A percentile compares a stretch with the other conserved stretches of the same genome.
phyloP scores from a whole-genome alignment of 2,329 filamentous ascomycete genomes.

The Corinectria fuckeliana region DNA sequence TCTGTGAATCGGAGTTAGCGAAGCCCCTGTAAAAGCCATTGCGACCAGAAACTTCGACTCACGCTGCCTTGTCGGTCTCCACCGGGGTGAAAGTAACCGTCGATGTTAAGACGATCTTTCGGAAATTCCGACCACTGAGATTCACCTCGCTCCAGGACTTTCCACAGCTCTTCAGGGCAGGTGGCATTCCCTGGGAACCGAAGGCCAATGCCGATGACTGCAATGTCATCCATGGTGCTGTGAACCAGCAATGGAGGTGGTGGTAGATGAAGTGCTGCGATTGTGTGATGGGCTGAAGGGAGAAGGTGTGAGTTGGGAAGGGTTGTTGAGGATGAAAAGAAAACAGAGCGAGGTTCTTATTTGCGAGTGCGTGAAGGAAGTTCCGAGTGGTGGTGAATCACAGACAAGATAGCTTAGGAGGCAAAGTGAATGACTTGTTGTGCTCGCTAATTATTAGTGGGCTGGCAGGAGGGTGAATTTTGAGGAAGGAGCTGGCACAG shows the following conservation, averaged over 20 bases:
- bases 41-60: conserved; percentile 27
- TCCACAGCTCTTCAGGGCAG: conserved; percentile 54
- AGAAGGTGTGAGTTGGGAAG: not conserved
- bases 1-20: conserved; percentile 39
- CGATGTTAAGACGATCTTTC: conserved; percentile 55
- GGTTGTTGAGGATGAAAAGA: not conserved
- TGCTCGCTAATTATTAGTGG: no score
- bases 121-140: conserved; percentile 59
- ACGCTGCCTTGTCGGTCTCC: conserved; percentile 57
- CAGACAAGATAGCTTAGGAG: not conserved
- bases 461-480: not conserved
- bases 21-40: not conserved
- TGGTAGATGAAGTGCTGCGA: not conserved
- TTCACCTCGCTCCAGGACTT: conserved; percentile 51
- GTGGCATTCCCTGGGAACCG: conserved; percentile 58
- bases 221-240: conserved; percentile 51
- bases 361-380: not conserved
- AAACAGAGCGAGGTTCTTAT: not conserved
- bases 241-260: not conserved
- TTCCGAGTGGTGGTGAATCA: not conserved
- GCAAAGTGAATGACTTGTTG: not conserved
- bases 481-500: not conserved
- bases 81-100: conserved; percentile 61
- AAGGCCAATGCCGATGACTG: conserved; percentile 58
- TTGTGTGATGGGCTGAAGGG: not conserved